phyloP scores from a whole-genome alignment of 768 basidiomycete genomes.

The Hericium rajendrae region DNA sequence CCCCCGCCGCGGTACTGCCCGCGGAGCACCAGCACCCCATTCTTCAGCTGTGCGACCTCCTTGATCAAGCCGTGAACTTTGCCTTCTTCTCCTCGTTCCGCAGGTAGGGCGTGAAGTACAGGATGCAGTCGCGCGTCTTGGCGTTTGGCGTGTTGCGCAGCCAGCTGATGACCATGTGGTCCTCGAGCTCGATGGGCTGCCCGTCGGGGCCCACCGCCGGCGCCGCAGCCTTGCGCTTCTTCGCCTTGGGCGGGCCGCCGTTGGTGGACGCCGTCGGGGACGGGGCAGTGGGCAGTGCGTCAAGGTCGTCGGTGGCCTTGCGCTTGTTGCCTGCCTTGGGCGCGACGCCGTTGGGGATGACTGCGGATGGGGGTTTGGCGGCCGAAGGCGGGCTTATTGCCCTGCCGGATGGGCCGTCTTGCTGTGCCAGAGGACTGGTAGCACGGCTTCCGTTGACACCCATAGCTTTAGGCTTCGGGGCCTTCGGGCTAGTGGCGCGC shows the following conservation, averaged over 20 bases:
- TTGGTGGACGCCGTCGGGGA: slow-evolving; percentile 12
- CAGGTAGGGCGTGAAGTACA: slow-evolving; percentile 68
- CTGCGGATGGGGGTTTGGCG: background rate
- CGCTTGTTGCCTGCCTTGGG: slow-evolving; percentile 38
- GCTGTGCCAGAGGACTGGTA: slow-evolving; percentile 44
- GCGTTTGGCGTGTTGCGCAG: slow-evolving; percentile 57
- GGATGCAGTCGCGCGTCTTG: slow-evolving; percentile 72
- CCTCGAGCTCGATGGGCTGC: slow-evolving; percentile 49
- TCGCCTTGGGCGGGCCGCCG: slow-evolving; percentile 31
- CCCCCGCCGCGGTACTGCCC: slow-evolving; percentile 11
- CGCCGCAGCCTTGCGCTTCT: slow-evolving; percentile 42
- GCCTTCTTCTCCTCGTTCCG: slow-evolving; percentile 60
- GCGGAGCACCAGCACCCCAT: slow-evolving; percentile 47
- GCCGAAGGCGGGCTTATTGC: slow-evolving; percentile 27
- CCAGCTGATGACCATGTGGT: slow-evolving; percentile 66
- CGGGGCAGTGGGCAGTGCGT: slow-evolving; percentile 2
- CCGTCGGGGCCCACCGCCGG: slow-evolving; percentile 22
- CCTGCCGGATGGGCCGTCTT: slow-evolving; percentile 4
- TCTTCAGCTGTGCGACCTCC: slow-evolving; percentile 67
- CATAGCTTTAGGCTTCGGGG: slow-evolving; percentile 44
- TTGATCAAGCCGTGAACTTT: slow-evolving; percentile 74
- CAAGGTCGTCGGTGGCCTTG: slow-evolving; percentile 38
- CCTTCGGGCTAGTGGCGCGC: slow-evolving; percentile 77
- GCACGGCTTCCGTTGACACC: slow-evolving; percentile 36
- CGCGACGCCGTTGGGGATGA: slow-evolving; percentile 15